Conservation (phyloP, 2,329 filamentous ascomycete species). For the Pestalotiopsis fici region DNA sequence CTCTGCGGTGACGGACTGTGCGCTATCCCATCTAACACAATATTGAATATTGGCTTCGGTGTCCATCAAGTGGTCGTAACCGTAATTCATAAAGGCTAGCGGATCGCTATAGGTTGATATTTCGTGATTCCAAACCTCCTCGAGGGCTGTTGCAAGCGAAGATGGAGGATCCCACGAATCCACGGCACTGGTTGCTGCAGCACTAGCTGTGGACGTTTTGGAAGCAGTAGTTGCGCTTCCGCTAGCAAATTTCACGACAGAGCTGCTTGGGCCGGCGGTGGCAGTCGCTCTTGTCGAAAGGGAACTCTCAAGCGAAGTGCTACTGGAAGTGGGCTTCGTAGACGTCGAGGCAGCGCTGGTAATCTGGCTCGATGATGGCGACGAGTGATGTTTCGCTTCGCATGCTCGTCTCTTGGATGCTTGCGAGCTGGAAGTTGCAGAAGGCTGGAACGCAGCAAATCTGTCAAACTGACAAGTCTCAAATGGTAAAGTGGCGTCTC, state of each 20-base stretch:
- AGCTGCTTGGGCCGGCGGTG: background rate
- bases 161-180: constrained; percentile 1
- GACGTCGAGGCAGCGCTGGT: background rate
- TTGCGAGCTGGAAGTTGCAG: background rate
- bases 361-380: background rate
- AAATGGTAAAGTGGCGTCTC: background rate
- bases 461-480: constrained; percentile 1
- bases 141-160: background rate
- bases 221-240: background rate
- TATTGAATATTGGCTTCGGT: constrained; percentile 7
- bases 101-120: constrained; percentile 8
- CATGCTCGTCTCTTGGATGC: background rate
- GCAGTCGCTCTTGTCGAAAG: background rate
- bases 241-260: background rate
- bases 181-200: background rate
- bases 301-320: background rate
- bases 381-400: background rate
- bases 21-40: constrained; percentile 9
- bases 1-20: constrained; percentile 1
- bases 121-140: constrained; percentile 8
- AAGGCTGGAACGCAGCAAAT: background rate
- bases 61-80: constrained; percentile 11
- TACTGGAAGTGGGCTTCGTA: background rate
- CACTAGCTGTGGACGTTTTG: background rate
- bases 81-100: constrained; percentile 4